Evolutionary conservation across 129 eudicot genomes (phyloP).

Genomic region (Artemisia annua): DNA sequence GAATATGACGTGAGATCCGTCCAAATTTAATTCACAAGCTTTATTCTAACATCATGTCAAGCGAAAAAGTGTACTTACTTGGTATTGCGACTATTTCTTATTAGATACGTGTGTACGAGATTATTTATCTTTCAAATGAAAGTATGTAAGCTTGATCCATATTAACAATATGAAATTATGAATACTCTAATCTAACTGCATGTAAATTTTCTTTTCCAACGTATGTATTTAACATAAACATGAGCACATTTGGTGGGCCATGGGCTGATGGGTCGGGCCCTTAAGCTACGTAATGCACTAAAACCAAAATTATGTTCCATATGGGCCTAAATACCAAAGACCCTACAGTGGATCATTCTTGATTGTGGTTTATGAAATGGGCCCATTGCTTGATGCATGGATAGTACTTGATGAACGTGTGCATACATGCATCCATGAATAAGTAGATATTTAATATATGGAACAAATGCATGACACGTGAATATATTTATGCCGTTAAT

Average conservation of each 20-base stretch:
- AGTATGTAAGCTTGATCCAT: too few species aligned
- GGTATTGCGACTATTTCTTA: too few species aligned
- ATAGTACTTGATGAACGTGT: constrained; percentile 28
- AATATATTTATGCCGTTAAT: neutral
- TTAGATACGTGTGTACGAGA: neutral
- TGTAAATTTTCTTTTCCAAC: neutral
- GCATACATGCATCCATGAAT: constrained; percentile 27
- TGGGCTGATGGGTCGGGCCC: constrained; percentile 24
- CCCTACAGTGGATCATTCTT: constrained; percentile 12
- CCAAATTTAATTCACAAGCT: neutral
- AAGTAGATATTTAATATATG: constrained; percentile 11
- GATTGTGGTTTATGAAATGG: constrained; percentile 12
- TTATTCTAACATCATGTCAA: neutral
- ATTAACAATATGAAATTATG: too few species aligned
- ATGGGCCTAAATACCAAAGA: neutral
- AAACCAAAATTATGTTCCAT: constrained; percentile 17
- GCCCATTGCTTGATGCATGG: constrained; percentile 13
- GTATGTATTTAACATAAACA: constrained; percentile 6
- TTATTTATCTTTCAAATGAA: neutral
- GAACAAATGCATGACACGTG: constrained; percentile 24
- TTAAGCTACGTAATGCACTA: constrained; percentile 14
- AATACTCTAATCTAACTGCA: neutral
- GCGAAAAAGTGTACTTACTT: too few species aligned
- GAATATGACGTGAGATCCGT: neutral
- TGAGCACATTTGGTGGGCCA: constrained; percentile 23